A percentile compares a stretch with the other conserved stretches of the same genome.
Conservation (phyloP, 352 stramenopile species). For the Phytophthora parvispora region DNA sequence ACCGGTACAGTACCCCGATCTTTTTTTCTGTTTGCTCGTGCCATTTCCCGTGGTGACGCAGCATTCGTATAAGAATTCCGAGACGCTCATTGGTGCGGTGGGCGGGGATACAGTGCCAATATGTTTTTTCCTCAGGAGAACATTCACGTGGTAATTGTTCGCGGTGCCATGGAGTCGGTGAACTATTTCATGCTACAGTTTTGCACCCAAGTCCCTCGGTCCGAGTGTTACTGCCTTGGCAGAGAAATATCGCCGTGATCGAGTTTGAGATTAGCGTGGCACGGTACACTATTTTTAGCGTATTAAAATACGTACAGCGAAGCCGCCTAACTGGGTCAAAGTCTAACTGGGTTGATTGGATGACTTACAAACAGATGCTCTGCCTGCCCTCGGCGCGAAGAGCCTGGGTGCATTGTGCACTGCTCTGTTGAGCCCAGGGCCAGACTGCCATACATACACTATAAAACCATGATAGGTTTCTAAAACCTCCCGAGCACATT, state of each 20-base stretch:
- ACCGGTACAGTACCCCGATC: too few relatives aligned
- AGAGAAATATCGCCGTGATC: slow-evolving; percentile 11
- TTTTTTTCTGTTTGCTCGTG: neutral
- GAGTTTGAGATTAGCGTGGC: slow-evolving; percentile 13
- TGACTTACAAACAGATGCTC: neutral
- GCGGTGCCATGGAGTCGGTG: neutral
- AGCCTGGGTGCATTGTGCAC: too few relatives aligned
- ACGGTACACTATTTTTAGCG: neutral
- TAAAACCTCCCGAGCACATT: neutral
- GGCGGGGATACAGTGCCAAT: neutral
- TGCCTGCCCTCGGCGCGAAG: too few relatives aligned
- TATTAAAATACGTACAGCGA: neutral
- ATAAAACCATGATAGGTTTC: neutral
- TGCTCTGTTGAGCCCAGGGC: too few relatives aligned
- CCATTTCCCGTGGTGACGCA: slow-evolving; percentile 2
- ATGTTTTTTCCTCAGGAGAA: neutral
- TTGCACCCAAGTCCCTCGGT: slow-evolving; percentile 10
- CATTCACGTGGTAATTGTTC: neutral
- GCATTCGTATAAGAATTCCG: slow-evolving; percentile 1
- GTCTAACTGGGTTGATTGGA: neutral
- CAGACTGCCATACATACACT: too few relatives aligned
- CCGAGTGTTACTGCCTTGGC: slow-evolving; percentile 2
- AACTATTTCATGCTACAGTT: neutral
- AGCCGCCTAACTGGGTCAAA: neutral
- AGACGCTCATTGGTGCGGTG: slow-evolving; percentile 15